Evolutionary conservation across 2,329 filamentous ascomycete genomes (phyloP), one percentile per base, ranked within the genome.

Genomic region (Dothideomycetes sp.): DNA sequence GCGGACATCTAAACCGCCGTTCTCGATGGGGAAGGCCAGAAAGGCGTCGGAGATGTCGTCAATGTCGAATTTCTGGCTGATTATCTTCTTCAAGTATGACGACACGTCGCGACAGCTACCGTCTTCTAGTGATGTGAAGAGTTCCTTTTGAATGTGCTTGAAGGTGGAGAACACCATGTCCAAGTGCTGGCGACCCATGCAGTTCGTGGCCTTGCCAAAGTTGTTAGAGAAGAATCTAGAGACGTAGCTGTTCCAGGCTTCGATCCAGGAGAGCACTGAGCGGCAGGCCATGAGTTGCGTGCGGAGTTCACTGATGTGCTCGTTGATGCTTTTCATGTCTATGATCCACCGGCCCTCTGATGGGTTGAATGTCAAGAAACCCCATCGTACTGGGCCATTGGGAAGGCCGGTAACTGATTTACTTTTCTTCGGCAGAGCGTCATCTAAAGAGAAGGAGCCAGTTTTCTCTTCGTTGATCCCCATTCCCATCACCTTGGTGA

Each of bases 381-480:
- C 75, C 73, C 73, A 78, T 24, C 66, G 62, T 30, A 79, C 70
- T 5, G 70, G 62, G 1, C 74, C 75, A 3, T 49, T 37, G 1
- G 75, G 75, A 3, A 79, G 64, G 2, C 50, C 45, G 3, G 49
- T 10, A n/a, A n/a, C n/a, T n/a, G n/a, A n/a, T n/a, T n/a, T n/a
- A 59, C 53, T 0, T 44, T 49, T 3, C 39, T 18, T 34, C 29
- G n/a, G 33, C 35, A 14, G 38, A 19, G 24, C 33, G 24, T 43
- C 35, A 31, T 24, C 45, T 34, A 73, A 58, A 7, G 60, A 60
- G 0, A 67, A 66, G 9, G 66, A 68, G 0, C 73, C 75, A 1
- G 71, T 77, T 54, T 78, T 78, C 16, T 70, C 67, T 31, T 62
- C 50, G 48, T 81, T 78, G 44, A 81, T 65, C 4, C 66, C 56